Percentiles rank a stretch among this genome's conserved stretches.
Conservation (phyloP, 768 basidiomycete genomes). For the Mycena polygramma region DNA sequence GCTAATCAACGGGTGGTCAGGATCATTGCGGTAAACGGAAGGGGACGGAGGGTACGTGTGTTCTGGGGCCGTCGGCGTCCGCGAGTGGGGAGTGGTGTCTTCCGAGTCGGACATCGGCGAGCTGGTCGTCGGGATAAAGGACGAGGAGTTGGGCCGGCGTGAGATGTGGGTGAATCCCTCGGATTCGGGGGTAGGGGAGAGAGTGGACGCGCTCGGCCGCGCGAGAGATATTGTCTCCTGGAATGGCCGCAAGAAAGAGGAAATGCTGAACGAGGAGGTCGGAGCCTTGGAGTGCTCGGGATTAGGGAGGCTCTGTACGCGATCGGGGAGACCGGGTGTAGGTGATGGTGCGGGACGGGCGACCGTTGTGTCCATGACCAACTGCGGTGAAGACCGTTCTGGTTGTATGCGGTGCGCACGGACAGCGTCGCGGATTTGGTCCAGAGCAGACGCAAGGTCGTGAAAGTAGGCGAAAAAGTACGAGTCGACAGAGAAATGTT, state of each 20-base stretch:
- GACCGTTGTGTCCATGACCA: slow-evolving; percentile 73
- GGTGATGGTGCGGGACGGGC: slow-evolving; percentile 52
- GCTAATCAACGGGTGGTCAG: slow-evolving; percentile 64
- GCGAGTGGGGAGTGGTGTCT: slow-evolving; percentile 32
- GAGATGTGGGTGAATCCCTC: slow-evolving; percentile 84
- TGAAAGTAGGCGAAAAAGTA: slow-evolving; percentile 98
- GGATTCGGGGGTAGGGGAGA: slow-evolving; percentile 46
- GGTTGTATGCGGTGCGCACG: slow-evolving; percentile 62
- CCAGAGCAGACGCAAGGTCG: slow-evolving; percentile 80
- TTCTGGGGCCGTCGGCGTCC: slow-evolving; percentile 50
- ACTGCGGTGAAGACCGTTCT: slow-evolving; percentile 50
- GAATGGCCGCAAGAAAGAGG: slow-evolving; percentile 77
- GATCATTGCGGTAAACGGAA: slow-evolving; percentile 60
- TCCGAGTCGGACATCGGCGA: slow-evolving; percentile 49
- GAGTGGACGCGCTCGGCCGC: slow-evolving; percentile 47
- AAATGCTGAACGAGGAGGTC: slow-evolving; percentile 69
- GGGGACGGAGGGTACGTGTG: slow-evolving; percentile 89
- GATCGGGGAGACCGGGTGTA: slow-evolving; percentile 53
- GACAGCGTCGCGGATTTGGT: slow-evolving; percentile 85
- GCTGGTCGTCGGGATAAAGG: slow-evolving; percentile 72
- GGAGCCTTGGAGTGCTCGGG: slow-evolving; percentile 49
- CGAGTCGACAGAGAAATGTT: slow-evolving; percentile 83
- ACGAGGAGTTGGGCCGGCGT: slow-evolving; percentile 64
- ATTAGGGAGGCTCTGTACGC: slow-evolving; percentile 53
- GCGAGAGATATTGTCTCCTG: slow-evolving; percentile 60